phyloP scores from a whole-genome alignment of 1,284 basidiomycete genomes.

The Sphaerobolus stellatus region DNA sequence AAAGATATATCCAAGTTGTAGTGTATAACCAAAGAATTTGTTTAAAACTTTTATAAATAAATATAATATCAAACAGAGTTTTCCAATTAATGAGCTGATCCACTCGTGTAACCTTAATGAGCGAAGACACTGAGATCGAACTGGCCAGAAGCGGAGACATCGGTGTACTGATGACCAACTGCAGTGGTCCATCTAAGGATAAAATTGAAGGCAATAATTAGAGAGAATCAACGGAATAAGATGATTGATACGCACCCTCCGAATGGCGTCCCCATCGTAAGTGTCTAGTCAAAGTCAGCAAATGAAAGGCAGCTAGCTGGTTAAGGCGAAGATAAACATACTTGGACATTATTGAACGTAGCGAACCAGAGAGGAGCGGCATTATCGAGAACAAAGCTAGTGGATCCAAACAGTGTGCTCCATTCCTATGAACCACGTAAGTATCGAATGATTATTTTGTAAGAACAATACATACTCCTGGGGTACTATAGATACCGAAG shows the following conservation, averaged over 20 bases:
- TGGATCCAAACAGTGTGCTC: constrained; percentile 4
- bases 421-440: constrained; percentile 3
- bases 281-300: neutral
- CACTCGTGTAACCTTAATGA: too few relatives aligned
- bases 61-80: too few relatives aligned
- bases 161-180: constrained; percentile 11
- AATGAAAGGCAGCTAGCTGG: neutral
- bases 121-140: constrained; percentile 11
- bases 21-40: too few relatives aligned
- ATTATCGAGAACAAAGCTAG: constrained; percentile 3
- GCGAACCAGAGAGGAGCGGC: constrained; percentile 9
- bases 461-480: neutral
- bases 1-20: too few relatives aligned
- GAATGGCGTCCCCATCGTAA: neutral
- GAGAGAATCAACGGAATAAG: too few relatives aligned
- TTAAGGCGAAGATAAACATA: too few relatives aligned
- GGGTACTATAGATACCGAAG: constrained; percentile 10
- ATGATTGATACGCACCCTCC: constrained; percentile 1
- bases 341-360: constrained; percentile 1
- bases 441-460: neutral
- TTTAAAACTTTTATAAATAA: too few relatives aligned
- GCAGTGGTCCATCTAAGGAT: constrained; percentile 4
- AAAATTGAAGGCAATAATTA: too few relatives aligned
- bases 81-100: too few relatives aligned
- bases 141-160: constrained; percentile 8